A percentile compares a stretch with the other conserved stretches of the same genome.
These are phyloP conservation scores for Yamadazyma sp. DNA, from an alignment of 805 yeast species.

Conservation along the genomic window DNA sequence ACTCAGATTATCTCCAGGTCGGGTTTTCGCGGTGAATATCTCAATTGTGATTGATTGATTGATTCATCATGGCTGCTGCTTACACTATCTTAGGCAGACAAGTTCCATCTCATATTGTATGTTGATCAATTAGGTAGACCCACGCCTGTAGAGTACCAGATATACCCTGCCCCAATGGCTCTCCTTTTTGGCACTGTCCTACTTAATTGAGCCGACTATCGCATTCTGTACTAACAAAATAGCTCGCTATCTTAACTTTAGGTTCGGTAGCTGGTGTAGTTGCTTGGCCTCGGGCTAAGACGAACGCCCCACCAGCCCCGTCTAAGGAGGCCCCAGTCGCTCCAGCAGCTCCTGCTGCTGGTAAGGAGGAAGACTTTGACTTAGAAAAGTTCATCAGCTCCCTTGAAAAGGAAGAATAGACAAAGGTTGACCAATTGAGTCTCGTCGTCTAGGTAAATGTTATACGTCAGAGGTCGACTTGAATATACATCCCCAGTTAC, in stretches of 20 bases:
- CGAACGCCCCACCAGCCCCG: conserved; percentile 23
- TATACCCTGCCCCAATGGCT: too few species aligned
- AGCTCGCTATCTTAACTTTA: conserved; percentile 44
- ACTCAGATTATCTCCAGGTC: conserved; percentile 1
- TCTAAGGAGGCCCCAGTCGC: conserved; percentile 20
- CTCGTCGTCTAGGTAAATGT: too few species aligned
- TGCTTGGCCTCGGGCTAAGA: conserved; percentile 37
- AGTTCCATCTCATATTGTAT: conserved; percentile 46
- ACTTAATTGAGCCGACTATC: too few species aligned
- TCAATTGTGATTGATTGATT: conserved; percentile 2
- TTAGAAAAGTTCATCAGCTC: conserved; percentile 42
- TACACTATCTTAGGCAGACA: conserved; percentile 45
- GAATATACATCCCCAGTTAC: too few species aligned
- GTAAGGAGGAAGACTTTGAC: conserved; percentile 43
- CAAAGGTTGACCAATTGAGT: too few species aligned
- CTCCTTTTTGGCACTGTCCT: too few species aligned
- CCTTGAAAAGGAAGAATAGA: too few species aligned
- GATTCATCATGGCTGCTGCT: conserved; percentile 40
- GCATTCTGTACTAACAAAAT: too few species aligned
- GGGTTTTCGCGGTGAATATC: neutral
- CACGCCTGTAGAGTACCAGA: too few species aligned
- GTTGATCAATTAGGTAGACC: conserved; percentile 21
- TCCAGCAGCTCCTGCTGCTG: conserved; percentile 21
- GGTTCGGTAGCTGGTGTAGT: conserved; percentile 38
- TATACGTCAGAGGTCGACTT: too few species aligned